These are phyloP conservation scores for Teunomyces lycoperdinae DNA, from an alignment of 805 yeast species.

Conservation along the genomic window DNA sequence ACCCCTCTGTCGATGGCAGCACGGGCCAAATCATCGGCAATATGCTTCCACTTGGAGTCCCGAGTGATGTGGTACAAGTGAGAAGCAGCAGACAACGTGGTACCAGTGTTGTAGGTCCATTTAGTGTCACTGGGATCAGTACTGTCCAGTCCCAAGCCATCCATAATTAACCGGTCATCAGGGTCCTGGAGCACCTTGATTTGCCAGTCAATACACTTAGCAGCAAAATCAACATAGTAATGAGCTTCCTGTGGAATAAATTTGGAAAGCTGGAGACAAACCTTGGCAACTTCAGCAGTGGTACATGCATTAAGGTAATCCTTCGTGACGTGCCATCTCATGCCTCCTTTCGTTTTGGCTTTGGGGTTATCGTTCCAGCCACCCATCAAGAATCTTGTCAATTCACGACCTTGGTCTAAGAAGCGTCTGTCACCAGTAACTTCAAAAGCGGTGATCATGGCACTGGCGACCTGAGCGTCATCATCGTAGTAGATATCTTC, in stretches of 20 bases:
- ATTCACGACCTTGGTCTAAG: conserved; percentile 55
- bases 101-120: conserved; percentile 69
- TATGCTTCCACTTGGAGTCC: conserved; percentile 48
- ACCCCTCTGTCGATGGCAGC: conserved; percentile 58
- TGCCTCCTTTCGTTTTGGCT: conserved; percentile 53
- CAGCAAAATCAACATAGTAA: conserved; percentile 56
- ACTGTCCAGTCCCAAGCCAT: conserved; percentile 53
- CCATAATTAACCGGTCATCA: conserved; percentile 54
- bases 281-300: conserved; percentile 64
- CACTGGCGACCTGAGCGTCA: conserved; percentile 71
- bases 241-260: conserved; percentile 48
- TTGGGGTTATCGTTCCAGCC: conserved; percentile 53
- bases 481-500: conserved; percentile 70
- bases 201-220: conserved; percentile 57
- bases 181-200: conserved; percentile 50
- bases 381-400: conserved; percentile 60
- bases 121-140: conserved; percentile 48
- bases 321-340: conserved; percentile 64
- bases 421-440: conserved; percentile 56
- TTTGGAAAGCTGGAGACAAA: conserved; percentile 54
- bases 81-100: conserved; percentile 55
- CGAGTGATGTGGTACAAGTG: conserved; percentile 49
- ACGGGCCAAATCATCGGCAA: conserved; percentile 48
- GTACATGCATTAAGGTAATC: conserved; percentile 63
- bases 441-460: conserved; percentile 63